Evolutionary conservation across 1,284 basidiomycete genomes (phyloP), one percentile per base, ranked within the genome.

Genomic region (Cryptococcus sp.): DNA sequence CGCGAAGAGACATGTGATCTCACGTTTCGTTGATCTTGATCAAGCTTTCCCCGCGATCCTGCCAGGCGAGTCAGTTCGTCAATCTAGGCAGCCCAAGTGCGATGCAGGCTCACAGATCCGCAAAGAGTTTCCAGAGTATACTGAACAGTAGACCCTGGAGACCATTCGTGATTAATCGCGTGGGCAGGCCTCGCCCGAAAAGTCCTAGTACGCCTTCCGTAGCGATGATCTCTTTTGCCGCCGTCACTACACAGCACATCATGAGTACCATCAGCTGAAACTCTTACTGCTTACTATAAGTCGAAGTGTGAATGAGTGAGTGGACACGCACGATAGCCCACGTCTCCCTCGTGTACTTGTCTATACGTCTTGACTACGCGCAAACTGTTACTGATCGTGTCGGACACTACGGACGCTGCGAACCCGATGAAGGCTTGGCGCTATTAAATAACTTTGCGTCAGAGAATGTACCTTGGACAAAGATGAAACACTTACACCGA

Each of bases 301-400:
- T 17, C 19, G 20, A 25, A 23, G 22, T 22, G 16, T 38, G 2
- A 44, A 53, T 35, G 13, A 13, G 38, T 25, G 35, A 53, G 40
- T 4, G 7, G 39, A n/a, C 20, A 72, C 78, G 62, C 54, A 80
- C 81, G 59, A 73, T 94, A 95, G 3, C 87, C 85, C 16, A 94
- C 86, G 38, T 85, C 83, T 3, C 85, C 85, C 60, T 88, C 86
- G 73, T 92, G 86, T 17, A 92, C 90, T 75, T 95, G 92, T 17
- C 92, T 82, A 78, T 93, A 94, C 0, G 92, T 94, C 82, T 94
- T 95, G 69, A 95, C 80, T 3, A 95, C 91, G n/a, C 90, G 85
- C 1, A 95, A 80, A 5, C 88, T 91, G 80, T 95, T 94, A 53
- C 88, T 90, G 47, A 89, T 72, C 0, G 87, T 88, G 71, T 94